These are phyloP conservation scores for Yamadazyma spencermartinsiae DNA, from an alignment of 1,139 yeast species.

Conservation along the genomic window DNA sequence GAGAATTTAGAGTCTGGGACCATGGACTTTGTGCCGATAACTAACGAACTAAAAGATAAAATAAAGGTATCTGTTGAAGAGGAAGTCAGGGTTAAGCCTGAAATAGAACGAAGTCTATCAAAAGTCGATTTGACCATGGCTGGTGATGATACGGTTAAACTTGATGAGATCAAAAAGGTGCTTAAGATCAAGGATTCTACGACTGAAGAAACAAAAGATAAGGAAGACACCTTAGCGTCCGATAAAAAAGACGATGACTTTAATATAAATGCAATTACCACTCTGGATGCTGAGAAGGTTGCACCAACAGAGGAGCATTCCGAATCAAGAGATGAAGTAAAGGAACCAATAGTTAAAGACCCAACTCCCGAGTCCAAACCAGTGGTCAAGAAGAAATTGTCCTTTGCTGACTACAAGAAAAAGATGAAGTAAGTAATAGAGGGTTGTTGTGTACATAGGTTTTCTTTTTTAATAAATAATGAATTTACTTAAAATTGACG, in stretches of 20 bases:
- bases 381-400: conserved; percentile 60
- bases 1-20: conserved; percentile 5
- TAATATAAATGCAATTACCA: background rate
- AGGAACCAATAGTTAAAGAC: conserved; percentile 9
- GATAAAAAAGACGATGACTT: background rate
- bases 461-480: background rate
- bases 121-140: conserved; percentile 15
- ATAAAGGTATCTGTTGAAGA: conserved; percentile 15
- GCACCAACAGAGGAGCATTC: conserved; percentile 3
- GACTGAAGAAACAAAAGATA: background rate
- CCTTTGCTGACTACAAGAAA: conserved; percentile 82
- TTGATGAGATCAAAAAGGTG: conserved; percentile 8
- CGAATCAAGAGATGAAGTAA: conserved; percentile 13
- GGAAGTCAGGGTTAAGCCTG: conserved; percentile 16
- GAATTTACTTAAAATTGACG: no score
- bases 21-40: conserved; percentile 16
- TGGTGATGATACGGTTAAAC: conserved; percentile 5
- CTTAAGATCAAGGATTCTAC: conserved; percentile 4
- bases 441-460: background rate
- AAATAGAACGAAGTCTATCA: conserved; percentile 15
- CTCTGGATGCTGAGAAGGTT: background rate
- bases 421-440: conserved; percentile 46
- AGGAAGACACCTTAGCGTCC: background rate
- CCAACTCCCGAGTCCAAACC: conserved; percentile 9
- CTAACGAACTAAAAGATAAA: conserved; percentile 12